Evolutionary conservation across 345 rosid species (phyloP).

Genomic region (Leavenworthia alabamica): DNA sequence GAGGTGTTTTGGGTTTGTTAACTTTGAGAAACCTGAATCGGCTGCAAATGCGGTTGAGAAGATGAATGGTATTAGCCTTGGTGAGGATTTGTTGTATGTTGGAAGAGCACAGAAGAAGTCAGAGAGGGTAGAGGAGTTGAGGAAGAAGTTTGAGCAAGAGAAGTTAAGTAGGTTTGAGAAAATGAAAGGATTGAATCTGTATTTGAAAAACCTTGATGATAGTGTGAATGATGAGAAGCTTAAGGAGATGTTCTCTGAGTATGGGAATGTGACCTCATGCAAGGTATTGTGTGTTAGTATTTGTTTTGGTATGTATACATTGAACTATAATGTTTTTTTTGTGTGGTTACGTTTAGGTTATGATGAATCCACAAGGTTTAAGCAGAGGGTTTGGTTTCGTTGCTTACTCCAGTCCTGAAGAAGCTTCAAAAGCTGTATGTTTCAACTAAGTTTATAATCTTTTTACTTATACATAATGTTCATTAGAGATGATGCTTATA

Average conservation of each 20-base stretch:
- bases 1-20: conserved; percentile 71
- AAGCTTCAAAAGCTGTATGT: conserved; percentile 63
- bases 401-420: conserved; percentile 57
- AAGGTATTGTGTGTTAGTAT: no score
- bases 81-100: conserved; percentile 54
- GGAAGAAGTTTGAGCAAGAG: conserved; percentile 55
- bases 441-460: neutral
- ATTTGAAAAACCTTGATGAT: conserved; percentile 68
- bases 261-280: conserved; percentile 61
- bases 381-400: conserved; percentile 77
- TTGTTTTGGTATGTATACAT: no score
- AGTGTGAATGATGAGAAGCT: conserved; percentile 48
- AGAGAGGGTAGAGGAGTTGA: conserved; percentile 61
- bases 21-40: conserved; percentile 47
- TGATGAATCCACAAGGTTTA: conserved; percentile 47
- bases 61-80: conserved; percentile 47
- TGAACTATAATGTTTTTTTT: no score
- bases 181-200: conserved; percentile 52
- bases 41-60: conserved; percentile 57
- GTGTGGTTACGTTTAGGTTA: conserved; percentile 36
- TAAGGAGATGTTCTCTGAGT: conserved; percentile 55
- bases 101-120: conserved; percentile 68
- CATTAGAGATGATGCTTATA: neutral
- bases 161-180: conserved; percentile 47
- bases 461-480: neutral